Base-by-base conservation (phyloP, 2,329 filamentous ascomycete species). In the Coniochaeta sp. region DNA sequence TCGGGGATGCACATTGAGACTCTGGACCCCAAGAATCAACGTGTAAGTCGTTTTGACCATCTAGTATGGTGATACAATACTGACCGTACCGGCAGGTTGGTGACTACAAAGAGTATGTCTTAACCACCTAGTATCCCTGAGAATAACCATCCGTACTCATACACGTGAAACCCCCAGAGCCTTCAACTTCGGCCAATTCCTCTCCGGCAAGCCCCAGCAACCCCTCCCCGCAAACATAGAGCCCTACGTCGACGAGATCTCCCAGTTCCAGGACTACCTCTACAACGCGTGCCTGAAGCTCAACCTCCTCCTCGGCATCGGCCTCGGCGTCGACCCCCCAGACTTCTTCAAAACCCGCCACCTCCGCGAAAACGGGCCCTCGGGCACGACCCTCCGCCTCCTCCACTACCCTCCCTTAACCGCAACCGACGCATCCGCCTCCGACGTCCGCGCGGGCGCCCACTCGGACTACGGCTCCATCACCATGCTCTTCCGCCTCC, bases 161-260 rank as follows among this genome's bases (percentile, higher is more conserved):
- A 22, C 27, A 20, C 32, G n/a, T n/a, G n/a, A 47, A 26, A 42
- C 52, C 31, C 47, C 45, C 50, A 94, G 91, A 73, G 90, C 87
- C 32, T 92, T 97, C 77, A 99, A 97, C 72, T 87, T 97, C 63
- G 89, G 86, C 57, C 82, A 89, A 59, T 95, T 94, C 64, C 64
- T 74, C 52, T 60, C 82, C 56, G 78, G 82, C 58, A 83, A 84
- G 68, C 79, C 87, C 13, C 83, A 86, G 55, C 92, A 97, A 66
- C 85, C 87, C 8, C 74, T 97, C 1, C 91, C 92, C 0, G 62
- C 73, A 1, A 75, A 81, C 7, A 75, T 97, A 2, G 64, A 71
- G 14, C 58, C 74, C 1, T 74, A 87, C 55, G 79, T 87, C 61
- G 60, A 72, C 6, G 75, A 84, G 16, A 75, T 96, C 55, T 71